Evolutionary conservation across 345 rosid genomes (phyloP).

Genomic region (Populus euphratica): DNA sequence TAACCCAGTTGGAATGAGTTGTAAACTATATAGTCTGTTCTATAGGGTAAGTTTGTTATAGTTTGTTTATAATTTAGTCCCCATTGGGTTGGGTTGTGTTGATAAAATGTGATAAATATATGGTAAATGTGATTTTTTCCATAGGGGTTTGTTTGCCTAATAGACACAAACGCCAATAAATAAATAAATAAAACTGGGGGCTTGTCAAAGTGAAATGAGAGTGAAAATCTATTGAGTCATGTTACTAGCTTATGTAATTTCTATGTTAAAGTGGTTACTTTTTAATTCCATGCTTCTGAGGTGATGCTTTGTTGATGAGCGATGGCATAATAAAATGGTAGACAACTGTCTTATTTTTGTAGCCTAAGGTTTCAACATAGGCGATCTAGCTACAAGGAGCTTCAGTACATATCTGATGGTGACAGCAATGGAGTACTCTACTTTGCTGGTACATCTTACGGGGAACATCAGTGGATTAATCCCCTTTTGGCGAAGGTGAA

Average conservation of each 20-base stretch:
- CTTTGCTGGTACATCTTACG: slow-evolving; percentile 83
- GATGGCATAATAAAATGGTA: neutral
- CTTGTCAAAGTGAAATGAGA: neutral
- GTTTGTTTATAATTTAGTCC: neutral
- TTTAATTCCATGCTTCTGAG: neutral
- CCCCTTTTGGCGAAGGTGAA: slow-evolving; percentile 85
- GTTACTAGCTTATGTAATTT: neutral
- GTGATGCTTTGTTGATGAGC: neutral
- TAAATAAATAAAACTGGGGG: neutral
- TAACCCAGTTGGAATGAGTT: neutral
- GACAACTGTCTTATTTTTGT: slow-evolving; percentile 16
- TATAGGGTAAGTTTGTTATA: neutral
- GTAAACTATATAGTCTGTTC: neutral
- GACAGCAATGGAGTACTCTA: slow-evolving; percentile 92
- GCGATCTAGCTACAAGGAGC: slow-evolving; percentile 90
- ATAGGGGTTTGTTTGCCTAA: neutral
- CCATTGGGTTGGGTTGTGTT: neutral
- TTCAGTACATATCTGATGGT: slow-evolving; percentile 93
- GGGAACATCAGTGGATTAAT: slow-evolving; percentile 95
- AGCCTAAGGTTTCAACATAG: slow-evolving; percentile 70
- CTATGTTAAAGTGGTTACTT: neutral
- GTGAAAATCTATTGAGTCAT: neutral
- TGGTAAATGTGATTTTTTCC: neutral
- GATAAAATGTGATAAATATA: neutral
- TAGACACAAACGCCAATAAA: neutral